Percentiles rank a stretch among this genome's conserved stretches.
Conservation (phyloP, 202 grass and related monocot species). For the Brachypodium distachyon region DNA sequence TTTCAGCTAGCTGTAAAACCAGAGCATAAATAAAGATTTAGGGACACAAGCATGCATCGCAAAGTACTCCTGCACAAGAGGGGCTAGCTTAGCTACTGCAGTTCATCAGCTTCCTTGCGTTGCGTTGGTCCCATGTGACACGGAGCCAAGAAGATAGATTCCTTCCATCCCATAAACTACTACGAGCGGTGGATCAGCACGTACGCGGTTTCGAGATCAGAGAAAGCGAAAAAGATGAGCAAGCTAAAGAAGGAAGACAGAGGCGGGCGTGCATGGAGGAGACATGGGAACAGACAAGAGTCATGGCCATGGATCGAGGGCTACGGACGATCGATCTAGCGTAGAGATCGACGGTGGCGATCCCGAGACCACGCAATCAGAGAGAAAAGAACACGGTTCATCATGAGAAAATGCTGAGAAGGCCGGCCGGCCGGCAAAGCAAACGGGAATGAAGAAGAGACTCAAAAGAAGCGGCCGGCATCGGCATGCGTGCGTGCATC, state of each 20-base stretch:
- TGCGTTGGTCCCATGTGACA: constrained; percentile 1
- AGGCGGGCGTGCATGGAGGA: neutral
- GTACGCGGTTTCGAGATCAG: constrained; percentile 46
- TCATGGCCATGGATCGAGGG: neutral
- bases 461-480: neutral
- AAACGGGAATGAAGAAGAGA: neutral
- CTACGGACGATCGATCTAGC: neutral
- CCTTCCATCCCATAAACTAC: constrained; percentile 28
- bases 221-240: constrained; percentile 44
- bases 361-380: constrained; percentile 54
- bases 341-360: constrained; percentile 14
- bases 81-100: neutral
- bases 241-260: neutral
- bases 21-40: neutral
- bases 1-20: constrained; percentile 30
- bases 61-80: neutral
- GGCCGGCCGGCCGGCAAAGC: neutral
- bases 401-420: neutral
- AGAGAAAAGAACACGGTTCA: neutral
- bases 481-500: constrained; percentile 3
- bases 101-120: neutral
- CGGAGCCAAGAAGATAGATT: neutral
- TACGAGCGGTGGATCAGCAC: neutral
- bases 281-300: constrained; percentile 14
- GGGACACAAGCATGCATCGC: constrained; percentile 14